Base-by-base conservation (phyloP, 495 filamentous ascomycete species). In the Penicillium crystallinum region DNA sequence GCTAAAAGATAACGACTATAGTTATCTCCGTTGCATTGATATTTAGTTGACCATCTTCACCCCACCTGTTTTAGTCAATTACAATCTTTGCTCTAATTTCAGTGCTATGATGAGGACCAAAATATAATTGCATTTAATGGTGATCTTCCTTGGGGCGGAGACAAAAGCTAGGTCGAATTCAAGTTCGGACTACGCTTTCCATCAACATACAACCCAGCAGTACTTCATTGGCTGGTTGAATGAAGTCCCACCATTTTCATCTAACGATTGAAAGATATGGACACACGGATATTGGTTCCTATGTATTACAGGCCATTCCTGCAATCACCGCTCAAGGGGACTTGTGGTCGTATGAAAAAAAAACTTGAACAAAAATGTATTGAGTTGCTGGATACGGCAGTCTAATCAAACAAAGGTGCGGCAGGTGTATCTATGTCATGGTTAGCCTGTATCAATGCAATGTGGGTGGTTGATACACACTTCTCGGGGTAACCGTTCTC, bases 401-500 rank as follows among this genome's bases (percentile, higher is more conserved):
- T 59, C 50, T 61, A 55, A 56, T 67, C 65, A 80, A 60, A 66
- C 65, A 69, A 81, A 81, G 23, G 69, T 79, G 49, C 78, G 75
- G 62, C 77, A 80, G 30, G 77, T 69, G 49, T 81, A 81, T 56
- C 78, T 81, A 50, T 14, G 38, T 12, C 30, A 36, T 5, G 4
- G 22, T 76, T 54, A 74, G 72, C 38, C 2, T 27, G 8, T 22
- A 18, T 4, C 8, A 35, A 15, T 2, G 1, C 6, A 41, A 19
- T 15, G n/a, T n/a, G n/a, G 17, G 4, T 8, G 9, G 22, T 31
- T 14, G 12, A 36, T 19, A 70, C 77, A 33, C 73, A 81, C 79
- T 70, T 72, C 42, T 71, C 71, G 36, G 76, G 76, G 59, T 79
- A 81, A 19, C 74, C 71, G 39, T 80, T 64, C 17, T 75, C 76